Evolutionary conservation across 139 green algal genomes (phyloP).

Genomic region (Chlamydomonas sphaeroides): DNA sequence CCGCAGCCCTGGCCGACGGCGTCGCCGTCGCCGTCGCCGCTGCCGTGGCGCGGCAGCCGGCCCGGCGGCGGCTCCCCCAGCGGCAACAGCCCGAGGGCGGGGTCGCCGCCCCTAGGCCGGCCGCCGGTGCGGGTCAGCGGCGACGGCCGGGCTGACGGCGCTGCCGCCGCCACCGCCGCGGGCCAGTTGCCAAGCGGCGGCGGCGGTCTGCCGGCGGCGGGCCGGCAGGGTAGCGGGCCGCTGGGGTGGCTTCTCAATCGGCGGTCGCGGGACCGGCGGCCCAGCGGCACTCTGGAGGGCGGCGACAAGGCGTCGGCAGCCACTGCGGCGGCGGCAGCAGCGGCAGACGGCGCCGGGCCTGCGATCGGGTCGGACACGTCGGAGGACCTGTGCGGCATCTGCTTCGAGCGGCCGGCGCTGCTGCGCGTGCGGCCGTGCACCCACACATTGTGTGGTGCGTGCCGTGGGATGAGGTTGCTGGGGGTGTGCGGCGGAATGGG

Average conservation of each 20-base stretch:
- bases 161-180: background rate
- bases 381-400: slow-evolving; percentile 23
- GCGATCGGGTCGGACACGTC: slow-evolving; percentile 5
- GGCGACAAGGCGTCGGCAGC: no score
- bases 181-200: background rate
- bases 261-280: background rate
- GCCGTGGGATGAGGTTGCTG: no score
- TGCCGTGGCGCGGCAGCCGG: no score
- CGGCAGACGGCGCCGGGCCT: background rate
- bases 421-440: slow-evolving; percentile 1
- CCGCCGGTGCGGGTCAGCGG: background rate
- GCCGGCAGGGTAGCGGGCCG: background rate
- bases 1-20: no score
- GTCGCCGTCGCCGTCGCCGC: no score
- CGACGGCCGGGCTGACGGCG: background rate
- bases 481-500: background rate
- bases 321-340: background rate
- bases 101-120: no score
- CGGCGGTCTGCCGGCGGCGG: background rate
- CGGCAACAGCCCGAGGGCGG: no score
- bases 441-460: slow-evolving; percentile 29
- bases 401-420: slow-evolving; percentile 13
- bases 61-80: no score
- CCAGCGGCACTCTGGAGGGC: background rate
- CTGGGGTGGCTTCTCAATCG: background rate